Percentiles rank a stretch among this genome's conserved stretches.
These are phyloP conservation scores for Phytopythium kandeliae DNA, from an alignment of 352 stramenopile species.

Conservation along the genomic window DNA sequence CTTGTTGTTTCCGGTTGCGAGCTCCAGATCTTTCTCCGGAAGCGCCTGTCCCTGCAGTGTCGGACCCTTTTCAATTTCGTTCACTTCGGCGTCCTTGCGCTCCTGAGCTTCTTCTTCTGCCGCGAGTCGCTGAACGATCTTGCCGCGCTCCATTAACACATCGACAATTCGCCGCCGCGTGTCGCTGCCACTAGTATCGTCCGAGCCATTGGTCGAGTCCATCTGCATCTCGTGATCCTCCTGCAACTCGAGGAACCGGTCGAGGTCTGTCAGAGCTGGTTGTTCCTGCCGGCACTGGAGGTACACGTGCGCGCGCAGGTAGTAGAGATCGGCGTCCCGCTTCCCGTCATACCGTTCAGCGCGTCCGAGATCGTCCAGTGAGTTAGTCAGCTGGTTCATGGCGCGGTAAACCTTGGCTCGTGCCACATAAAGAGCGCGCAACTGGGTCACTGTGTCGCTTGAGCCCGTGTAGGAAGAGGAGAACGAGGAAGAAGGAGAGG, in stretches of 20 bases:
- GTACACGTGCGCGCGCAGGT: conserved; percentile 50
- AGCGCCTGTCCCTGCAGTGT: not conserved
- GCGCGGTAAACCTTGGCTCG: conserved; percentile 43
- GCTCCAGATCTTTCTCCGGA: not conserved
- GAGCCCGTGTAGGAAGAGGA: not conserved
- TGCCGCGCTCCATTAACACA: conserved; percentile 50
- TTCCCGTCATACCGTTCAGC: conserved; percentile 43
- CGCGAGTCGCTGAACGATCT: conserved; percentile 47
- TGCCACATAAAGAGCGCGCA: conserved; percentile 42
- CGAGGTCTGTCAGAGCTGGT: conserved; percentile 49
- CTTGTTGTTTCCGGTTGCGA: not conserved
- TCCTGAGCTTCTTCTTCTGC: conserved; percentile 39
- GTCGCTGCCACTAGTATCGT: conserved; percentile 7
- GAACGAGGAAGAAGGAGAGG: not conserved
- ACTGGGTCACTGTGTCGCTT: conserved; percentile 23
- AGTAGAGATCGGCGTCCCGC: conserved; percentile 51
- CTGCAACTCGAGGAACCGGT: conserved; percentile 65
- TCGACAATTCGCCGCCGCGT: conserved; percentile 31
- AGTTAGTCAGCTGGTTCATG: conserved; percentile 47
- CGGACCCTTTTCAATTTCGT: conserved; percentile 41
- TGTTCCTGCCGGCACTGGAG: conserved; percentile 35
- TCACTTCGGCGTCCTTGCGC: conserved; percentile 38
- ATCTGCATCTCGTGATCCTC: conserved; percentile 28
- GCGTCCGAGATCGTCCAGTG: conserved; percentile 45
- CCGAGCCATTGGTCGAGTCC: conserved; percentile 13